phyloP scores from a whole-genome alignment of 169 alveolate genomes.

The Cryptosporidium felis region DNA sequence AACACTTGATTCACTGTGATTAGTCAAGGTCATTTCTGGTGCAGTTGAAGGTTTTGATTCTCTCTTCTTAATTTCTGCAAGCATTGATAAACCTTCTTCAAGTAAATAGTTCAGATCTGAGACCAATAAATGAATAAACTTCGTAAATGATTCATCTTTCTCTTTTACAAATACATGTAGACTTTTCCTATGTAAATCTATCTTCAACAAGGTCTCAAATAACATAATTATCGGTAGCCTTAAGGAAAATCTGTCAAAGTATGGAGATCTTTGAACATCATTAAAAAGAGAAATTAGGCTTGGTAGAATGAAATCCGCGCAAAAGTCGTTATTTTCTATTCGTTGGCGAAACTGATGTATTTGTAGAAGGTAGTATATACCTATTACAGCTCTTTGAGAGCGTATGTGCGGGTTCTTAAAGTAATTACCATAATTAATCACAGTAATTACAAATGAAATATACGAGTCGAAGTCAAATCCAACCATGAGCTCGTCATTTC shows the following conservation, averaged over 20 bases:
- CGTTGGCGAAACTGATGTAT: conserved; percentile 75
- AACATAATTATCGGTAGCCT: conserved; percentile 80
- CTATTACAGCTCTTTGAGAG: conserved; percentile 82
- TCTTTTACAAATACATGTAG: conserved; percentile 76
- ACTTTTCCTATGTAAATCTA: conserved; percentile 76
- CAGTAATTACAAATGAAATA: conserved; percentile 79
- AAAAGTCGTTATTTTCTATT: conserved; percentile 71
- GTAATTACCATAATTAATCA: conserved; percentile 80
- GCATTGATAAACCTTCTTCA: conserved; percentile 86
- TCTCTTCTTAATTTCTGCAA: conserved; percentile 85
- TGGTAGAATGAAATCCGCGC: conserved; percentile 76
- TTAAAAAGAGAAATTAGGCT: conserved; percentile 81
- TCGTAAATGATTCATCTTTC: conserved; percentile 82
- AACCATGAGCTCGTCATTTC: conserved; percentile 73
- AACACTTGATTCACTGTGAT: not conserved
- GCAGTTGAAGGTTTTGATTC: too few species aligned
- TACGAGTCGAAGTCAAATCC: conserved; percentile 84
- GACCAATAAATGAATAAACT: conserved; percentile 85
- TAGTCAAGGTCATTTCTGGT: too few species aligned
- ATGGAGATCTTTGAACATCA: conserved; percentile 82
- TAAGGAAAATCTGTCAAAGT: conserved; percentile 80
- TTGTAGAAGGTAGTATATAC: conserved; percentile 74
- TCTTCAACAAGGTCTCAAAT: conserved; percentile 75
- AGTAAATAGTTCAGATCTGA: conserved; percentile 84
- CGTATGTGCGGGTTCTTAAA: conserved; percentile 84